Conservation (phyloP, 495 filamentous ascomycete species). For the Articulospora tetracladia region DNA sequence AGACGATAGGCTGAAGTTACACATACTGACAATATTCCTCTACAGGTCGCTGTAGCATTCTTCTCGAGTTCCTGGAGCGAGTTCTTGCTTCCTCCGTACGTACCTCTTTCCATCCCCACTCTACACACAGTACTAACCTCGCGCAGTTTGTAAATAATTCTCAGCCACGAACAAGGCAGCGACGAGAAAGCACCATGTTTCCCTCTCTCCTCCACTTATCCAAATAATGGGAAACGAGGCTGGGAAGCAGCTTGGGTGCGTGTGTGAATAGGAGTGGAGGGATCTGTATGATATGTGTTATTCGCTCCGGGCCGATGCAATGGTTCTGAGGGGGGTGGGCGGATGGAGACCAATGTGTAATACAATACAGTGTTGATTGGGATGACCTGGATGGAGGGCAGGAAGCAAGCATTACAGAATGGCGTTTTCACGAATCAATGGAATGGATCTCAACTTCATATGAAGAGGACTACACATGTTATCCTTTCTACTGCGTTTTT, state of each 20-base stretch:
- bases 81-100: slow-evolving; percentile 70
- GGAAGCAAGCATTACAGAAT: slow-evolving; percentile 10
- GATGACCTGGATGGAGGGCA: not conserved
- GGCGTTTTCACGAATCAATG: slow-evolving; percentile 14
- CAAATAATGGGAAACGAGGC: not conserved
- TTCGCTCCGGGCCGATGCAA: no score
- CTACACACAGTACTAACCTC: slow-evolving; percentile 22
- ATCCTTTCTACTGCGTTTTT: no score
- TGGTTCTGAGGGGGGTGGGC: no score
- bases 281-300: not conserved
- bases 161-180: not conserved
- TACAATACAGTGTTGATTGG: slow-evolving; percentile 1
- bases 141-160: slow-evolving; percentile 8
- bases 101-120: slow-evolving; percentile 13
- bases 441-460: slow-evolving; percentile 25
- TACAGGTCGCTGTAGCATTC: slow-evolving; percentile 68
- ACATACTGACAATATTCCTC: slow-evolving; percentile 7
- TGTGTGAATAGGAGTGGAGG: not conserved
- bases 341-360: slow-evolving; percentile 12
- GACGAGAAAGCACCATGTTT: no score
- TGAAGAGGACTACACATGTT: no score
- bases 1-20: not conserved
- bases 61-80: slow-evolving; percentile 72
- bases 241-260: not conserved
- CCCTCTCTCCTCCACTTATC: not conserved